Evolutionary conservation across 1,284 basidiomycete genomes (phyloP), one percentile per base, ranked within the genome.

Genomic region (Sutorius eximius): DNA sequence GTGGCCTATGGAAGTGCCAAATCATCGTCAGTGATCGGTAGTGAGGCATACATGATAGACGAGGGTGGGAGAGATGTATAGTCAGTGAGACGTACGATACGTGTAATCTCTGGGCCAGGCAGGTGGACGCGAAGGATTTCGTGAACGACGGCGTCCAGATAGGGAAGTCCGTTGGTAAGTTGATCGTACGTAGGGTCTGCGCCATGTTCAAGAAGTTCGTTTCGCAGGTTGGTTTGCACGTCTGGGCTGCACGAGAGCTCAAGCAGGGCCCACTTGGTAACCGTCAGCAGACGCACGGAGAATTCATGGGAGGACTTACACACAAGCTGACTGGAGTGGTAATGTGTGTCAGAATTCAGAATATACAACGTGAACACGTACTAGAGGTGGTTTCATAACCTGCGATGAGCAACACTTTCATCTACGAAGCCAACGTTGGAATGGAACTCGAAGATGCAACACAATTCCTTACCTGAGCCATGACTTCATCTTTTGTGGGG

Each of bases 401-500:
- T 15, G 49, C 51, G 4, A 52, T 0, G 16, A 52, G 12, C 1
- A 51, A 24, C 8, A 33, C 10, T 33, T 51, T 52, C 29, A 52
- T 52, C 51, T 52, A 27, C 1, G 16, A 24, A 38, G 38, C 9
- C 10, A 24, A 32, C 11, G 6, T 24, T 1, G 13, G 24, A 10
- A 41, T 16, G 8, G 10, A n/a, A 24, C 13, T 18, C 18, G n/a
- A 27, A 12, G 24, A 48, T 5, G 36, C 8, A 18, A 34, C 10
- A 5, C 11, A 12, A 38, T 18, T 41, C 11, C 48, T 45, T 52
- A 70, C 73, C 73, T 86, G 82, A 2, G 87, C 82, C 49, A 85
- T 61, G 18, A 91, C 80, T 66, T 93, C 90, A 16, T 83, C 82
- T 49, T 82, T 76, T 2, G 82, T 77, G 75, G 91, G 75, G 44